These are phyloP conservation scores for Cryomyces antarcticus DNA, from an alignment of 495 filamentous ascomycete species.

Conservation along the genomic window DNA sequence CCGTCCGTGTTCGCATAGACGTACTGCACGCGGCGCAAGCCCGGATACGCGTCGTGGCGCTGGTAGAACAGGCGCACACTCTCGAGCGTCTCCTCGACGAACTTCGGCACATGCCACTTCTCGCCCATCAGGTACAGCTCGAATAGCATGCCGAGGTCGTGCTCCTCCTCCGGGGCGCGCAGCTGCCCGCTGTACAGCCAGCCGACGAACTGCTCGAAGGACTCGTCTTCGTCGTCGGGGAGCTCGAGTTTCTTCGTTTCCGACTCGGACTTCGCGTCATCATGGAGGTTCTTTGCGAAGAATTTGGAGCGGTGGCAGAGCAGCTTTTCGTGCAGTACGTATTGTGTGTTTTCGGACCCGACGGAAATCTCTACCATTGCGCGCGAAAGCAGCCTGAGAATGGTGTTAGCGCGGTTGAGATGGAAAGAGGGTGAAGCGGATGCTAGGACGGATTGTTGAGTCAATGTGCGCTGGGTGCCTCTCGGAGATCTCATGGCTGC, in stretches of 20 bases:
- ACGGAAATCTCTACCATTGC: conserved; percentile 30
- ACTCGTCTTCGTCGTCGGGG: conserved; percentile 24
- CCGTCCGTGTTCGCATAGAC: conserved; percentile 27
- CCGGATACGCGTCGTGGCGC: conserved; percentile 23
- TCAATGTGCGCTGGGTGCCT: not conserved
- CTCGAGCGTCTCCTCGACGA: conserved; percentile 21
- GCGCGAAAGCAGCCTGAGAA: conserved; percentile 23
- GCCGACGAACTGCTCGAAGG: conserved; percentile 27
- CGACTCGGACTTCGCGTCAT: conserved; percentile 9
- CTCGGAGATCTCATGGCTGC: no score
- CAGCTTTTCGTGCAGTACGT: conserved; percentile 29
- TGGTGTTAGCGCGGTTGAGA: not conserved
- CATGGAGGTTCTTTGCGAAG: conserved; percentile 27
- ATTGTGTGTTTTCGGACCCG: conserved; percentile 24
- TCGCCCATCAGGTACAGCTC: conserved; percentile 28
- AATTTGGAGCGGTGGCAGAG: conserved; percentile 28
- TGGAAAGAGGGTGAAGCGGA: not conserved
- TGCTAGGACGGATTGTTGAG: not conserved
- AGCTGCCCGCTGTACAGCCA: conserved; percentile 26
- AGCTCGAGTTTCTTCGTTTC: conserved; percentile 20
- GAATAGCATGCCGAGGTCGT: conserved; percentile 21
- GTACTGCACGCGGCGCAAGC: conserved; percentile 28
- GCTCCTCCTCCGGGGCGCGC: conserved; percentile 20
- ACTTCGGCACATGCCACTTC: conserved; percentile 18
- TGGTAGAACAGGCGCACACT: conserved; percentile 24